These are phyloP conservation scores for Entelexis sorbosivorans DNA, from an alignment of 1,139 yeast species.

Conservation along the genomic window DNA sequence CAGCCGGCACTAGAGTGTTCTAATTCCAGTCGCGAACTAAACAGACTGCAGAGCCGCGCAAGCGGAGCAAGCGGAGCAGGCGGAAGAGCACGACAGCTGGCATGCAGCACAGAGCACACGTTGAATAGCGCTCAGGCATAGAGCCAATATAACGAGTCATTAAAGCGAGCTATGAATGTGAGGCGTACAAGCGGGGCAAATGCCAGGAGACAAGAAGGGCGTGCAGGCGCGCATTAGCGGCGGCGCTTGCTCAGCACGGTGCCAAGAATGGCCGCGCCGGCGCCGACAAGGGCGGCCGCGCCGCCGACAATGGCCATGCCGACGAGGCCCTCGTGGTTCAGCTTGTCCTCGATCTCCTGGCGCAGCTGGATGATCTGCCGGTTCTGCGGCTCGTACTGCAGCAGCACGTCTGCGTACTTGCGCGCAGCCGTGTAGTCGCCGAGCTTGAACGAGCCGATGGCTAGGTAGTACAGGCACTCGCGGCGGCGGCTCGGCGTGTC, in stretches of 20 bases:
- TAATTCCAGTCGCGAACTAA: no score
- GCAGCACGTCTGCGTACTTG: constrained; percentile 67
- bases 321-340: constrained; percentile 75
- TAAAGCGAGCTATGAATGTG: no score
- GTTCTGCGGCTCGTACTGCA: constrained; percentile 73
- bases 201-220: no score
- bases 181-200: no score
- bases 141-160: no score
- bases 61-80: no score
- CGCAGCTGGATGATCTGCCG: constrained; percentile 63
- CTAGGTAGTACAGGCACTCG: constrained; percentile 78
- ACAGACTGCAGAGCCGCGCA: no score
- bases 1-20: no score
- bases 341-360: constrained; percentile 68
- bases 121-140: no score
- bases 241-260: constrained; percentile 35
- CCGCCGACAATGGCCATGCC: constrained; percentile 86
- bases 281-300: constrained; percentile 60
- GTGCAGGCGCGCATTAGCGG: background rate
- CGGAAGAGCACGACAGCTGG: no score
- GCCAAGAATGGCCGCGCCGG: constrained; percentile 47
- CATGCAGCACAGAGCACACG: no score
- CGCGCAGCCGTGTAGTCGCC: constrained; percentile 83
- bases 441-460: constrained; percentile 78
- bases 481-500: constrained; percentile 75